These are phyloP conservation scores for Fusarium tupiense DNA, from an alignment of 2,329 filamentous ascomycete species.

Conservation along the genomic window DNA sequence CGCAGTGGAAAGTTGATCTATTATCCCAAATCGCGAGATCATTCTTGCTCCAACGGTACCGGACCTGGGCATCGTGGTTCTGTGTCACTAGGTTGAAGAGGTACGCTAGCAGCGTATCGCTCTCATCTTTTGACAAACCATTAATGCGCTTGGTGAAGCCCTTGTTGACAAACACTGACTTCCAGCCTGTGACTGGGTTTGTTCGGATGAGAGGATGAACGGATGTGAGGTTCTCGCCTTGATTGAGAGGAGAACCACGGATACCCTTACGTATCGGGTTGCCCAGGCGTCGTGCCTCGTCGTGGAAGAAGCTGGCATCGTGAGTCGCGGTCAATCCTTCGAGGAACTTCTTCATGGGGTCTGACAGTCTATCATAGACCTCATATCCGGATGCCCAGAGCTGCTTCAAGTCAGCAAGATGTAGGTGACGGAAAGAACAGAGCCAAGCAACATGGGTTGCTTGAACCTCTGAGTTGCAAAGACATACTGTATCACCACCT, in stretches of 20 bases:
- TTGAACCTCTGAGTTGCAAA: background rate
- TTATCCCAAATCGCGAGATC: constrained; percentile 75
- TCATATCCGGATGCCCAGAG: constrained; percentile 72
- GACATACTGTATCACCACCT: constrained; percentile 63
- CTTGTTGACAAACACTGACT: constrained; percentile 61
- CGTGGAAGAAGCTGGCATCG: constrained; percentile 60
- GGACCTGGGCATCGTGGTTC: constrained; percentile 67
- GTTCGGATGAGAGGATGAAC: constrained; percentile 66
- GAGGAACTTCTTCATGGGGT: constrained; percentile 57
- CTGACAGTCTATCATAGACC: constrained; percentile 64
- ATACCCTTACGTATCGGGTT: constrained; percentile 55
- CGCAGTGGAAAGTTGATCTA: constrained; percentile 59
- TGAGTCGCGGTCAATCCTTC: constrained; percentile 60
- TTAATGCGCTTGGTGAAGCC: constrained; percentile 66
- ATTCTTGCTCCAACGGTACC: constrained; percentile 63
- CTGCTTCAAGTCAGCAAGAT: constrained; percentile 52
- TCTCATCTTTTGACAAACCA: constrained; percentile 63
- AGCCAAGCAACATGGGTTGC: background rate
- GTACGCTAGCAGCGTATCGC: constrained; percentile 60
- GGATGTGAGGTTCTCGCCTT: constrained; percentile 61
- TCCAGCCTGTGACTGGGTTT: constrained; percentile 69
- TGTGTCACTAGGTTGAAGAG: constrained; percentile 59
- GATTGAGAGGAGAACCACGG: constrained; percentile 66
- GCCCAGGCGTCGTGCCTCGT: constrained; percentile 59
- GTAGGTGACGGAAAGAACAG: background rate